These are phyloP conservation scores for Colletotrichum theobromicola DNA, from an alignment of 2,329 filamentous ascomycete genomes.

Conservation along the genomic window DNA sequence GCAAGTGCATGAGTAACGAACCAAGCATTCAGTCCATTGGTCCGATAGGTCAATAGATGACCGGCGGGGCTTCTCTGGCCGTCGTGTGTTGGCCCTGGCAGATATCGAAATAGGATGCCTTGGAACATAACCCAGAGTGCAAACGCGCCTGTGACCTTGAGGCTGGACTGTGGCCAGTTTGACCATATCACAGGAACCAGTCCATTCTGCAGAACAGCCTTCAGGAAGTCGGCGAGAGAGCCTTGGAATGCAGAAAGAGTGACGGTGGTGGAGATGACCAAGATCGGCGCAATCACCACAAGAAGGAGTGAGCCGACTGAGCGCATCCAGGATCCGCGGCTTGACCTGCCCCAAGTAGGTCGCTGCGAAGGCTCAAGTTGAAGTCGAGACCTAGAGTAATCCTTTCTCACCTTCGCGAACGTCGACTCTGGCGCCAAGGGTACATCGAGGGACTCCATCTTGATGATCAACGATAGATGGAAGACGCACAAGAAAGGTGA, in stretches of 20 bases:
- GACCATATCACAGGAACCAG: neutral
- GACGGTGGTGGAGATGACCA: neutral
- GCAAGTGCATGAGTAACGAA: constrained; percentile 39
- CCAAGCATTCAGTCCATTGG: constrained; percentile 48
- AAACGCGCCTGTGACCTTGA: neutral
- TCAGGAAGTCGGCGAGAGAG: neutral
- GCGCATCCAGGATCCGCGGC: neutral
- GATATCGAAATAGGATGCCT: neutral
- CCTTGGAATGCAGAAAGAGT: neutral
- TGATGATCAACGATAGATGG: neutral
- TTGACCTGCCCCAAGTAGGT: neutral
- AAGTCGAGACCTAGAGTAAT: neutral
- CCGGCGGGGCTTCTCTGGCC: constrained; percentile 49
- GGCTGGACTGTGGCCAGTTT: neutral
- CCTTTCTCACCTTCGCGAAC: neutral
- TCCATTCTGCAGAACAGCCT: neutral
- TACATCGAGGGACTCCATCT: neutral
- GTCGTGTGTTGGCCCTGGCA: constrained; percentile 21
- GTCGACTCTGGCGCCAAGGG: neutral
- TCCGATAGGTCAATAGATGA: constrained; percentile 44
- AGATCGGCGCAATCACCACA: neutral
- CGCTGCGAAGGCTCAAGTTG: neutral
- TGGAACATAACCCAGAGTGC: constrained; percentile 9
- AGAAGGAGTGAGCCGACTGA: neutral
- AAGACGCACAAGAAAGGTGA: neutral